Evolutionary conservation across 495 filamentous ascomycete genomes (phyloP), one percentile per base, ranked within the genome.

Genomic region (Parathielavia hyrcaniae): DNA sequence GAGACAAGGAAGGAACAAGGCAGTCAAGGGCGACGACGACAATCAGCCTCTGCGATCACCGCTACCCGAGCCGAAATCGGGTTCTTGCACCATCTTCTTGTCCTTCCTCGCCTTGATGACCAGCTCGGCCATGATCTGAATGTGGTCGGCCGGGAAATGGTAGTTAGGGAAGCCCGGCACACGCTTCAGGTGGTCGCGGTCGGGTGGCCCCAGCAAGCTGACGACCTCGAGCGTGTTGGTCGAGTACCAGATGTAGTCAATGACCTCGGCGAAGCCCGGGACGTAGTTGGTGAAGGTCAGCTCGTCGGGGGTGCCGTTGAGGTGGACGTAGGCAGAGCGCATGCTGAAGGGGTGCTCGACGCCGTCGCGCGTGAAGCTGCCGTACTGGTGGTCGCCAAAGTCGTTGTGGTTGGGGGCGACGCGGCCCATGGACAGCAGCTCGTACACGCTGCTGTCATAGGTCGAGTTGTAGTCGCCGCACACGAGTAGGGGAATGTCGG

Each of bases 221-320:
- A 89, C 87, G 34, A 95, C 86, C 67, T 95, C 88, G 44, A 98
- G 78, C 32, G 89, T 83, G 69, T 95, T 97, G 44, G 89, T 89
- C 51, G 89, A 89, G 74, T 91, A 98, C 90, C 90, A 97, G 66
- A 97, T 88, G 71, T 97, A 97, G 69, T 98, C 93, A 58, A 98
- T 86, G 50, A 95, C 88, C 41, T 87, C 91, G 22, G 80, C 84
- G 77, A 96, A 98, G 35, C 81, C 82, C 5, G 93, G 91, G 13
- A 90, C 95, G 72, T 97, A 97, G 73, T 98, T 97, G 34, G 49
- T 52, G 19, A 50, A 43, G 49, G 81, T 82, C 59, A 97, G 70
- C 65, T 95, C 89, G n/a, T 87, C 84, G 13, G 85, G 80, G 0
- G 81, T 80, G 35, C 74, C 77, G 47, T 79, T 75, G 8, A 88